Evolutionary conservation across 179 eudicot species (phyloP).

Genomic region (Silene noctiflora): DNA sequence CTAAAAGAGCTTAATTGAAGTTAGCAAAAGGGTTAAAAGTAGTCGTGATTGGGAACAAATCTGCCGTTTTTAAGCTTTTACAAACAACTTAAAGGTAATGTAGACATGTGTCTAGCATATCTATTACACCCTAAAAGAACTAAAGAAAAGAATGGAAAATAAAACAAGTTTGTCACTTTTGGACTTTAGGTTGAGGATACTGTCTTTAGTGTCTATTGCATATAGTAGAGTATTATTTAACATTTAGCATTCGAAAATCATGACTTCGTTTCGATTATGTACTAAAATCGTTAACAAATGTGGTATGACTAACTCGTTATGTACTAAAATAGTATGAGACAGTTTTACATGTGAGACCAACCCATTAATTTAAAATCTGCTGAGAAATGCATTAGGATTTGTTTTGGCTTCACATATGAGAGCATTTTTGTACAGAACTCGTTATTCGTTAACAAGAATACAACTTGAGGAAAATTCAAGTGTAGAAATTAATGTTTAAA

Average conservation of each 20-base stretch:
- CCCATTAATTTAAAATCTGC: neutral
- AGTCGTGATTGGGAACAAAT: constrained; percentile 14
- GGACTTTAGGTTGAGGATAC: constrained; percentile 16
- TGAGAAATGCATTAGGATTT: neutral
- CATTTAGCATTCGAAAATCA: too few species aligned
- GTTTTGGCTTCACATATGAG: neutral
- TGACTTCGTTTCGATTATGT: neutral
- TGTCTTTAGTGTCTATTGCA: constrained; percentile 15
- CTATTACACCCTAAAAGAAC: constrained; percentile 7
- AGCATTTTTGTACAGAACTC: neutral
- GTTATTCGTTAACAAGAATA: neutral
- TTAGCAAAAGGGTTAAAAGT: constrained; percentile 19
- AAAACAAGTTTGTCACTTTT: constrained; percentile 18
- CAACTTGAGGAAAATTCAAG: neutral
- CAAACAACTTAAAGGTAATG: constrained; percentile 5
- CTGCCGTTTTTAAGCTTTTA: constrained; percentile 22
- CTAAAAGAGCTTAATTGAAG: constrained; percentile 17
- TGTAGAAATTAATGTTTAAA: neutral
- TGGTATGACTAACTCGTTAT: neutral
- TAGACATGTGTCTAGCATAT: constrained; percentile 25
- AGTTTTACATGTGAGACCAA: neutral
- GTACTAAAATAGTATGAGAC: neutral
- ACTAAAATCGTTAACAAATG: too few species aligned
- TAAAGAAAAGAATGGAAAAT: constrained; percentile 3
- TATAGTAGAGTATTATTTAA: too few species aligned